These are phyloP conservation scores for Sphaerulina vaccinii DNA, from an alignment of 2,329 filamentous ascomycete genomes.

Conservation along the genomic window DNA sequence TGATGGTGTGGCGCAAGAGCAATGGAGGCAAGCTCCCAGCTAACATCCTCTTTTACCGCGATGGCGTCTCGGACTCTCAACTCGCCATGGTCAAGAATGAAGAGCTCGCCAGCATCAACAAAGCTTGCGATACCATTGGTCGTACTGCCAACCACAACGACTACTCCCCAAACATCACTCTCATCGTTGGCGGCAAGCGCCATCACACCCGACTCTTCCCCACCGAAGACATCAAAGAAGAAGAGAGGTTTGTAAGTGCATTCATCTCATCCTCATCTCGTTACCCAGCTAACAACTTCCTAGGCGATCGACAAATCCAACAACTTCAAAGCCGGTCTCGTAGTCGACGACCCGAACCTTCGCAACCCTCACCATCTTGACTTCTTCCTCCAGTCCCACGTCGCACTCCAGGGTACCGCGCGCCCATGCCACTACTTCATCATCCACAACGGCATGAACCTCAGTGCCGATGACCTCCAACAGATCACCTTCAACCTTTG, in stretches of 20 bases:
- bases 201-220: constrained; percentile 45
- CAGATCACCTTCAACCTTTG: constrained; percentile 36
- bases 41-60: constrained; percentile 38
- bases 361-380: constrained; percentile 32
- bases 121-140: constrained; percentile 14
- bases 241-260: neutral
- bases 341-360: constrained; percentile 33
- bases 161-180: constrained; percentile 17
- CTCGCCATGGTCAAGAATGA: constrained; percentile 17
- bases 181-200: constrained; percentile 41
- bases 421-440: constrained; percentile 38
- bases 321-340: constrained; percentile 34
- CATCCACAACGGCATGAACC: constrained; percentile 31
- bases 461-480: constrained; percentile 28
- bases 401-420: constrained; percentile 35
- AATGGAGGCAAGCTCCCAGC: constrained; percentile 2
- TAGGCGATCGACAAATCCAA: constrained; percentile 9
- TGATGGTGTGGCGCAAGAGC: constrained; percentile 23
- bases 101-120: constrained; percentile 9
- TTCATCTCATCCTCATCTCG: neutral
- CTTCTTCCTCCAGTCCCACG: constrained; percentile 40
- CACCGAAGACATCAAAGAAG: constrained; percentile 49
- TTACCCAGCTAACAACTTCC: neutral
- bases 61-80: constrained; percentile 40
- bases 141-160: neutral